Base-by-base conservation (phyloP, 2,329 filamentous ascomycete species). In the Fusarium sp. region DNA sequence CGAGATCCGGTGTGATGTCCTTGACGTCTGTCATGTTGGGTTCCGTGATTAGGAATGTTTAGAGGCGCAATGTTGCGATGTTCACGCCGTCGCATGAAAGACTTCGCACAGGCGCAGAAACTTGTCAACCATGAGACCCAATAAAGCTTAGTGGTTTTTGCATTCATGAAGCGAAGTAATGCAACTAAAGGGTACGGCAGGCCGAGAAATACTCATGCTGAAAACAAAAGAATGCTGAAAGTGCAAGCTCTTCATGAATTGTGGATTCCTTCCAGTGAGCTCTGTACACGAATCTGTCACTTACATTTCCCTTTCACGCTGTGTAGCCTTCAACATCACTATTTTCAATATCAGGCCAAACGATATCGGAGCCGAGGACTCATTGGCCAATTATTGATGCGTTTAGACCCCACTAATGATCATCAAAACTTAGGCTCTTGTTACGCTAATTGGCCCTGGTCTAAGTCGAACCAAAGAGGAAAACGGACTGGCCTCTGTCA, bases 1-100 rank as follows among this genome's bases (percentile, higher is more conserved):
- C 90, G 56, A 97, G 85, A 57, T 93, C 88, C 35, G 91, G 89
- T 15, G 87, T 83, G 59, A 96, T 86, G 78, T 92, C 87, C 55
- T 84, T 84, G 50, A 84, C 79, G 72, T 82, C 81, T 38, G 82
- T 68, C 84, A 85, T 85, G n/a, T 53, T 75, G 35, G 31, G 28
- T 33, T 31, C 45, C 20, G 48, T 13, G 41, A 51, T 30, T 42
- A n/a, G n/a, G 38, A 51, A 51, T 44, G 50, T 55, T 41, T 47
- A 59, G 54, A 63, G 47, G 47, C 51, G 60, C 48, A 61, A 64
- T 24, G 42, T 60, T 67, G 68, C 41, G 58, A 65, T 65, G 50
- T 60, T 70, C 63, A 58, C 57, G 58, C 61, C 66, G 62, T 75
- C 72, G 73, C 68, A 76, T 72, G 35, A 67, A 72, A 67, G 62